Evolutionary conservation across 768 basidiomycete species (phyloP).

Genomic region (Auricularia heimuer): DNA sequence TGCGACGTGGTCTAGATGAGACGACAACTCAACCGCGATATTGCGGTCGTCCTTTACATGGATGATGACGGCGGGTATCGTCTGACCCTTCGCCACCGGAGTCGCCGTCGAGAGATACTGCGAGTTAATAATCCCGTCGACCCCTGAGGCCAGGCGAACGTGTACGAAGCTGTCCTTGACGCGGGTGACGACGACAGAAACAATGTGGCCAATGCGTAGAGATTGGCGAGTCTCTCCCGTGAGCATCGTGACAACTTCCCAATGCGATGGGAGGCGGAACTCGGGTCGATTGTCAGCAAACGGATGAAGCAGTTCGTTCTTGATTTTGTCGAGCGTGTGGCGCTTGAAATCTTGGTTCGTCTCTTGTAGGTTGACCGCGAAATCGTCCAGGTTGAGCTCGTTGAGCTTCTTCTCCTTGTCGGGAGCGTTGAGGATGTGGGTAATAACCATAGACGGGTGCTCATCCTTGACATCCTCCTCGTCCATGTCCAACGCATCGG

Average conservation of each 20-base stretch:
- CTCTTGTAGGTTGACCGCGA: constrained; percentile 83
- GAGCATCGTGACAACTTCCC: constrained; percentile 90
- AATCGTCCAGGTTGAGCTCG: constrained; percentile 91
- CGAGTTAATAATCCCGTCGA: constrained; percentile 69
- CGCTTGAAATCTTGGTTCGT: constrained; percentile 80
- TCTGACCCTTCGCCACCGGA: constrained; percentile 62
- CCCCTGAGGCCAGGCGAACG: constrained; percentile 84
- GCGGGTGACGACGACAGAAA: constrained; percentile 63
- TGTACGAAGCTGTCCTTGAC: constrained; percentile 39
- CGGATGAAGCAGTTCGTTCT: constrained; percentile 71
- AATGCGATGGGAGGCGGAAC: constrained; percentile 55
- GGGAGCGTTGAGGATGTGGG: constrained; percentile 71
- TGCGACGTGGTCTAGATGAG: constrained; percentile 51
- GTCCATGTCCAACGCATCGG: constrained; percentile 93
- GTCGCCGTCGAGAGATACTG: constrained; percentile 46
- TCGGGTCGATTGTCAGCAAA: constrained; percentile 63
- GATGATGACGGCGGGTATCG: constrained; percentile 70
- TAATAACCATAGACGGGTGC: constrained; percentile 85
- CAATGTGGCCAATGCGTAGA: constrained; percentile 66
- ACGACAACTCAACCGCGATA: constrained; percentile 64
- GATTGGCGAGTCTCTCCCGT: constrained; percentile 83
- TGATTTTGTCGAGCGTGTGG: constrained; percentile 80
- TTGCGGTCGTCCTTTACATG: constrained; percentile 54
- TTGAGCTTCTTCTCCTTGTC: constrained; percentile 73
- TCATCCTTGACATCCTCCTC: constrained; percentile 92